Evolutionary conservation across 106 monocot species (phyloP), one percentile per base, ranked within the genome.

Genomic region (Platanthera guangdongensis): DNA sequence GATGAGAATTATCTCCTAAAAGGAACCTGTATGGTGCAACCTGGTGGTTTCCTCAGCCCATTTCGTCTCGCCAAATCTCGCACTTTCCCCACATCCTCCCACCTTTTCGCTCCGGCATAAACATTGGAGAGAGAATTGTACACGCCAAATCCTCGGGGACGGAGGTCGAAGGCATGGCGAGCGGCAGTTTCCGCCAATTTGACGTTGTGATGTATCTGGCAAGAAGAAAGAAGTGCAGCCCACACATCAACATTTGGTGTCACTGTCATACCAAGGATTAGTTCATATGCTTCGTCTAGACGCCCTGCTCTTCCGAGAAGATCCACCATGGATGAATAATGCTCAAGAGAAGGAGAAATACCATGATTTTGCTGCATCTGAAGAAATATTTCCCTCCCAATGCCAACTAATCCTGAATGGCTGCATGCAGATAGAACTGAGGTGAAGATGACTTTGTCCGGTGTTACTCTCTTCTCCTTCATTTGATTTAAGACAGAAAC

Each of bases 401-500:
- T 82, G 48, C 74, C 9, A 5, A 78, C 73, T 76, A 87, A 73
- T 65, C 87, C 84, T 75, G 84, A 19, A 51, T 87, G 84, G 76
- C 87, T 82, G 51, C 87, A 87, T 49, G 87, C 87, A 53, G 87
- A 87, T 77, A 87, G 71, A 79, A 82, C 74, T 5, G 84, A 87
- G 22, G 81, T 84, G 62, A 84, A 82, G 0, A 82, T 83, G 73
- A 87, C 57, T 45, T 60, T 81, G 57, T 87, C 87, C 8, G 84
- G 84, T 57, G 3, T 70, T 39, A 84, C 47, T 68, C 75, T 74
- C 7, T 74, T 70, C 39, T 22, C 12, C 47, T 77, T 82, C 87
- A 87, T 87, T 60, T 82, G 73, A 74, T 15, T 47, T 65, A 74
- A 84, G n/a, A 69, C 73, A 68, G 76, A 19, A 22, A 87, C 49